phyloP scores from a whole-genome alignment of 257 asterid species.

The Solanum peruvianum region DNA sequence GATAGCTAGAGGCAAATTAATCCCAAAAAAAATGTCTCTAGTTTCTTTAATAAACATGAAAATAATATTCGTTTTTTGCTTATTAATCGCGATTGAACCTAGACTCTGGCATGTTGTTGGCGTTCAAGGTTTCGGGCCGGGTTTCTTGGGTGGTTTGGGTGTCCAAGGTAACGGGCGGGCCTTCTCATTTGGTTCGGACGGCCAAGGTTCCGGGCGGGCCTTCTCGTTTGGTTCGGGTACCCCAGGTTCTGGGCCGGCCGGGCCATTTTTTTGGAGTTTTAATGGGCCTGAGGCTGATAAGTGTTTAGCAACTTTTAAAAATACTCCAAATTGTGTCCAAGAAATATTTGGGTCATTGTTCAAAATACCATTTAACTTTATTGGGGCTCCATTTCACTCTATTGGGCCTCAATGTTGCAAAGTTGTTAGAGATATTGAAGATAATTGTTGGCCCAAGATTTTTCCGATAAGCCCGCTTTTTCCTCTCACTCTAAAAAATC shows the following conservation, averaged over 20 bases:
- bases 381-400: not conserved
- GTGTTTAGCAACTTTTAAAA: constrained; percentile 6
- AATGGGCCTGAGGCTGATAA: not conserved
- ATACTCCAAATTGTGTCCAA: constrained; percentile 9
- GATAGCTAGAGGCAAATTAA: not conserved
- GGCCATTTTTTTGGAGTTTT: not conserved
- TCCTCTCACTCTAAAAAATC: constrained; percentile 3
- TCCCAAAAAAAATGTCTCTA: not conserved
- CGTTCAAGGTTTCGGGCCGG: not conserved
- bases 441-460: constrained; percentile 17
- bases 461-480: constrained; percentile 11
- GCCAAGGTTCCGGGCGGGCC: not conserved
- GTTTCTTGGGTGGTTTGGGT: not conserved
- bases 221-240: not conserved
- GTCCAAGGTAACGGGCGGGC: not conserved
- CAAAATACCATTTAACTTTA: not conserved
- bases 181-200: not conserved
- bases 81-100: not conserved
- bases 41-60: not conserved
- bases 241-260: not conserved
- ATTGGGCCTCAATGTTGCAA: constrained; percentile 22
- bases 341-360: constrained; percentile 10
- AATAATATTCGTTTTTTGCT: not conserved
- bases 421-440: constrained; percentile 4
- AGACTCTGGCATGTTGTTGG: not conserved